phyloP scores from a whole-genome alignment of 441 rosid genomes.

The Erodium moschatum region DNA sequence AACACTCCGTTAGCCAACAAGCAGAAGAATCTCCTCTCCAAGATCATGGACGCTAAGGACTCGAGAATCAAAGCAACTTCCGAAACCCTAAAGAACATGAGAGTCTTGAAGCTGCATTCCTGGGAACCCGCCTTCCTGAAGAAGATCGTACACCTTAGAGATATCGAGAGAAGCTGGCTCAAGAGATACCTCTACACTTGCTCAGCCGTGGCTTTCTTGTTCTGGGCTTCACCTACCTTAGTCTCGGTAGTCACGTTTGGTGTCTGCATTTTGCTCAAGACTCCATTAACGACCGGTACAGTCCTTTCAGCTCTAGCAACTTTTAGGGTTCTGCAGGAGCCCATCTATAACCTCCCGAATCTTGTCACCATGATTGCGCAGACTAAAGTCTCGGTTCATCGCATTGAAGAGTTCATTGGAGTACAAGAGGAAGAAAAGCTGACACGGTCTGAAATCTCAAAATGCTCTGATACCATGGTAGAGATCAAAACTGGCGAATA shows the following conservation, averaged over 20 bases:
- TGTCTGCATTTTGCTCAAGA: slow-evolving; percentile 36
- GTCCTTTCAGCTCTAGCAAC: slow-evolving; percentile 68
- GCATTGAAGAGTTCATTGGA: slow-evolving; percentile 38
- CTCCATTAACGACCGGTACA: slow-evolving; percentile 41
- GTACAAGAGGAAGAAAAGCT: slow-evolving; percentile 44
- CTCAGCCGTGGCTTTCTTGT: slow-evolving; percentile 48
- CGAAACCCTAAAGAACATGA: slow-evolving; percentile 61
- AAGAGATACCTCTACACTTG: slow-evolving; percentile 44
- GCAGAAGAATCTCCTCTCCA: slow-evolving; percentile 45
- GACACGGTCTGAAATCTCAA: slow-evolving; percentile 12
- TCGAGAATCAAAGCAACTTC: slow-evolving; percentile 58
- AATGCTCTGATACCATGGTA: slow-evolving; percentile 24
- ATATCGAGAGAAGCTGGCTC: slow-evolving; percentile 39
- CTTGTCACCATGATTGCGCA: slow-evolving; percentile 57
- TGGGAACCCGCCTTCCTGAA: slow-evolving; percentile 51
- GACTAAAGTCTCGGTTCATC: slow-evolving; percentile 49
- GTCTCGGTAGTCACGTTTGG: slow-evolving; percentile 50
- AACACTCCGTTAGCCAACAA: slow-evolving; percentile 51
- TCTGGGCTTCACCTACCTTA: slow-evolving; percentile 56
- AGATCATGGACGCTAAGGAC: slow-evolving; percentile 64
- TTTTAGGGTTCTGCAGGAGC: slow-evolving; percentile 55
- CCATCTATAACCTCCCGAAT: slow-evolving; percentile 57
- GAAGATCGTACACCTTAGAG: slow-evolving; percentile 45
- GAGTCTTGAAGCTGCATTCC: slow-evolving; percentile 52
- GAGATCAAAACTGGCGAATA: slow-evolving; percentile 43